Evolutionary conservation across 2,329 filamentous ascomycete species (phyloP), one percentile per base, ranked within the genome.

Genomic region (Calonectria hongkongensis): DNA sequence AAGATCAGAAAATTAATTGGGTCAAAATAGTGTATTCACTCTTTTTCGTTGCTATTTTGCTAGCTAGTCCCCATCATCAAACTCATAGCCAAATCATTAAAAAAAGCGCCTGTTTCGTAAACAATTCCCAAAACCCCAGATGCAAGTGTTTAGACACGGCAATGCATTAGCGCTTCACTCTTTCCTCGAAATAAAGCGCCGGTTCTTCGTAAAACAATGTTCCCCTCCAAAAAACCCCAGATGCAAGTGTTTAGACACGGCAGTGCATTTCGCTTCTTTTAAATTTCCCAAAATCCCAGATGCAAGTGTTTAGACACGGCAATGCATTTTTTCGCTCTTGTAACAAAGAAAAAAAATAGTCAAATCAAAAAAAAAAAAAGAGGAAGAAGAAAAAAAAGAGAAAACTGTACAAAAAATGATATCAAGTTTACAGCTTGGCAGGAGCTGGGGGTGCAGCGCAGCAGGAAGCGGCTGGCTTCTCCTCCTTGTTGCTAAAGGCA

Each of bases 401-500:
- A 4, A 16, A 18, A 16, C 9, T 60, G 9, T 60, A 58, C 54
- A 58, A 39, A 33, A 58, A 39, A 39, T 25, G 6, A 21, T 33
- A 1, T 7, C 30, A 62, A 63, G 58, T 36, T 72, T 60, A 74
- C 62, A 74, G 66, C 66, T 64, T 70, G 47, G 63, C 56, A 4
- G 72, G 56, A 18, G 33, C 30, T 33, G 30, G 30, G 30, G 30
- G 30, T 33, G 48, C 47, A 15, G 77, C 76, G 48, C 78, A 80
- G 66, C 78, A 80, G 41, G 78, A 80, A 2, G 50, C 68, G 1
- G 74, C 36, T 5, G 63, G 18, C 56, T 76, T 68, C 3, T 71
- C 63, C n/a, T 60, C 70, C 68, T 79, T 76, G 51, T 54, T 39
- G 1, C 51, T 33, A 36, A 80, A 80, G 15, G 79, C 79, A 64